Percentiles rank a stretch among this genome's conserved stretches.
These are phyloP conservation scores for Rhododendron molle DNA, from an alignment of 148 eudicot species.

Conservation along the genomic window DNA sequence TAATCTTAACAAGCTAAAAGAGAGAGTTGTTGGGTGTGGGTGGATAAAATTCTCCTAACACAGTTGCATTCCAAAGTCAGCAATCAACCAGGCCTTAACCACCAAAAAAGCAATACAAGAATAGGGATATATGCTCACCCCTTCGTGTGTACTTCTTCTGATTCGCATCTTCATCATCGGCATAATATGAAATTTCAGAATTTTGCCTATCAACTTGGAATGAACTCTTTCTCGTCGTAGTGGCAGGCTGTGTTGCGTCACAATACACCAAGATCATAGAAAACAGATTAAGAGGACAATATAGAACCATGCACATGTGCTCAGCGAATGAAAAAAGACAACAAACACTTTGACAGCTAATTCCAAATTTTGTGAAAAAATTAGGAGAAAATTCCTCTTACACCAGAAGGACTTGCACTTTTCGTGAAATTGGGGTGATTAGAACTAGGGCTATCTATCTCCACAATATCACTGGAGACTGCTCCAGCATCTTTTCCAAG, in stretches of 20 bases:
- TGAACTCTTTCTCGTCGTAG: conserved; percentile 77
- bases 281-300: neutral
- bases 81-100: neutral
- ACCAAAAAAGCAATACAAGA: conserved; percentile 9
- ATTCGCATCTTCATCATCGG: conserved; percentile 95
- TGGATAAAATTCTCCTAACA: neutral
- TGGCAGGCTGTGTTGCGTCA: conserved; percentile 60
- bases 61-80: neutral
- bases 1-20: neutral
- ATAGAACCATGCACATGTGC: neutral
- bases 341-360: neutral
- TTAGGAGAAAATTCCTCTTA: conserved; percentile 36
- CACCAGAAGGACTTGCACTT: conserved; percentile 80
- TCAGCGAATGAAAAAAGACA: neutral
- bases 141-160: conserved; percentile 74
- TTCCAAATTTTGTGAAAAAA: neutral
- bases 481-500: conserved; percentile 22
- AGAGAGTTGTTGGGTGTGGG: neutral
- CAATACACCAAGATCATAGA: neutral
- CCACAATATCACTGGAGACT: conserved; percentile 47
- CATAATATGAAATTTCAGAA: conserved; percentile 81
- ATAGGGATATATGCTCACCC: conserved; percentile 39
- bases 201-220: conserved; percentile 75
- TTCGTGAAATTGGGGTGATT: conserved; percentile 56
- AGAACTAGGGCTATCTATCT: conserved; percentile 60